Evolutionary conservation across 140 eudicot genomes (phyloP), one percentile per base, ranked within the genome.

Genomic region (Bidens hawaiensis): DNA sequence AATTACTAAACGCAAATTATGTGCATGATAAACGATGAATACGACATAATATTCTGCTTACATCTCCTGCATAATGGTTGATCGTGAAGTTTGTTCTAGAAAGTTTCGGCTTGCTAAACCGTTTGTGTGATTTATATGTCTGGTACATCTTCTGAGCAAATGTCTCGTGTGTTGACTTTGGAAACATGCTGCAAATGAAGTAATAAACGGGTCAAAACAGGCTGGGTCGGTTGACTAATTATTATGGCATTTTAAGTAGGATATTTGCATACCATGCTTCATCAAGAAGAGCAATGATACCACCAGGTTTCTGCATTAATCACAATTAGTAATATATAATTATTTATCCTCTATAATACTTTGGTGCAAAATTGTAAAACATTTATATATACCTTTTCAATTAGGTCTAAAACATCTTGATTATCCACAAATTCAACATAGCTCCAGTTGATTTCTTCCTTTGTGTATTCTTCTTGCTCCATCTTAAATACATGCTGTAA

Each of bases 381-480:
- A 42, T 61, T 4, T 50, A 25, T 68, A 13, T n/a, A 14, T 65
- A 89, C 97, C 95, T 80, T 89, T 72, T 89, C 97, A 65, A 89
- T 83, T 45, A 89, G 80, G 77, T 89, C 97, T 77, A 89, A 75
- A 71, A 89, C 97, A 79, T 89, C 97, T 76, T 89, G 97, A 75
- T 89, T 89, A 76, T 89, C 97, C 14, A 89, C 95, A 64, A 89
- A 89, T 75, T 89, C 97, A 17, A 89, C 95, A 21, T 89, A 89
- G 73, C 97, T 89, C 97, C 97, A 89, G 73, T 89, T 68, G 71
- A 89, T 89, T 79, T 89, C 95, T 78, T 89, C 97, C 64, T 75
- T 89, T 3, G 95, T 83, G 71, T 89, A 89, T 73, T 89, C 97
- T 77, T 89, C 97, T 83, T 89, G 97, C 78, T 89, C 97, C 97